phyloP scores from a whole-genome alignment of 1,139 yeast species.

The Geotrichum macrosporum region DNA sequence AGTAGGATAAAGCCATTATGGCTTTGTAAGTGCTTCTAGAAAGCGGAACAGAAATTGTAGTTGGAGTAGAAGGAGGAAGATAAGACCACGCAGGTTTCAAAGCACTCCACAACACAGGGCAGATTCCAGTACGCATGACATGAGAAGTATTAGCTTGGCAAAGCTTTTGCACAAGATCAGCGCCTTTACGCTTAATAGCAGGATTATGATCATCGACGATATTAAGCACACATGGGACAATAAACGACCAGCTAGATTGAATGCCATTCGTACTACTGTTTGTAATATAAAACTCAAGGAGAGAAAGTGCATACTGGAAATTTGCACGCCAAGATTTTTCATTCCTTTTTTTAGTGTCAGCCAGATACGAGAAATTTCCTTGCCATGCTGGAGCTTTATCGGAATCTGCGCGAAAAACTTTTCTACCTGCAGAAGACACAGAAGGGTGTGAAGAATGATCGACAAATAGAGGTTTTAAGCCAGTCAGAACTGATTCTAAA shows the following conservation, averaged over 20 bases:
- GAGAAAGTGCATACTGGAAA: constrained; percentile 30
- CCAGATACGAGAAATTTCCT: constrained; percentile 8
- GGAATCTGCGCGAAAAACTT: constrained; percentile 14
- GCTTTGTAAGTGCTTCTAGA: constrained; percentile 27
- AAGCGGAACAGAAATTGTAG: constrained; percentile 27
- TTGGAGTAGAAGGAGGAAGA: constrained; percentile 47
- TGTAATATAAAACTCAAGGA: constrained; percentile 38
- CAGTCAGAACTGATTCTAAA: not conserved
- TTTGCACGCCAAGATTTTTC: constrained; percentile 37
- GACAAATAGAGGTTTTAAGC: constrained; percentile 22
- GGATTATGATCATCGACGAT: constrained; percentile 51
- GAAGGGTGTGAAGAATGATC: constrained; percentile 21
- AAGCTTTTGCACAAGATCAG: constrained; percentile 37
- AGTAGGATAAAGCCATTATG: constrained; percentile 26
- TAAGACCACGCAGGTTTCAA: constrained; percentile 43
- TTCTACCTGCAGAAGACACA: constrained; percentile 25
- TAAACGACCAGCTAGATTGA: constrained; percentile 42
- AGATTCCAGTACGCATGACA: constrained; percentile 43
- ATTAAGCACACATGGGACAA: constrained; percentile 49
- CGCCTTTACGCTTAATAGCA: constrained; percentile 44
- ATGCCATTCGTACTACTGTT: constrained; percentile 25
- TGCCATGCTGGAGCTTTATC: constrained; percentile 9
- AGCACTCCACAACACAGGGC: constrained; percentile 43
- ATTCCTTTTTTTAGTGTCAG: constrained; percentile 4
- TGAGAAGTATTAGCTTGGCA: constrained; percentile 29